Percentiles rank a stretch among this genome's conserved stretches.
Conservation (phyloP, 2,329 filamentous ascomycete genomes). For the Hysterium pulicare region DNA sequence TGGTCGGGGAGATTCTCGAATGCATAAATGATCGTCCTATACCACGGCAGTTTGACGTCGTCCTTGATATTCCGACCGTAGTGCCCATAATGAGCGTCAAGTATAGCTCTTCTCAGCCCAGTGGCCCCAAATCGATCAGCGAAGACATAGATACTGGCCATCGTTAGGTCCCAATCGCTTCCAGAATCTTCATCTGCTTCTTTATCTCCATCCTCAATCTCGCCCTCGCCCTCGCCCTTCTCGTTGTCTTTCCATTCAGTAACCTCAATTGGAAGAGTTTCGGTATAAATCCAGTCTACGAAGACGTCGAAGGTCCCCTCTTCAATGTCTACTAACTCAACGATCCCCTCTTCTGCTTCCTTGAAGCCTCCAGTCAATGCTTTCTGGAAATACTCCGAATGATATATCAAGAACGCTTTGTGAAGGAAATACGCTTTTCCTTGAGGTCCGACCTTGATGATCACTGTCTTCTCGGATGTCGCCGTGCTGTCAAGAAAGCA, state of each 20-base stretch:
- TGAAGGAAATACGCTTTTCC: conserved; percentile 9
- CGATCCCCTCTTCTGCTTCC: conserved; percentile 10
- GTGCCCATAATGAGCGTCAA: not conserved
- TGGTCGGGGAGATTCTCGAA: not conserved
- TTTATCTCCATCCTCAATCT: too few relatives aligned
- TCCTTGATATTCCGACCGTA: too few relatives aligned
- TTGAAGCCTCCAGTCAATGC: conserved; percentile 12
- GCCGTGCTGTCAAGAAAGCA: not conserved
- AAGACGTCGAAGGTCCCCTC: conserved; percentile 9
- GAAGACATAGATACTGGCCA: not conserved
- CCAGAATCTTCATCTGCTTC: not conserved
- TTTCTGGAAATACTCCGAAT: conserved; percentile 12
- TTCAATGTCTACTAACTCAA: conserved; percentile 8
- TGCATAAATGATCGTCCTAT: not conserved
- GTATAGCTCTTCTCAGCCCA: not conserved
- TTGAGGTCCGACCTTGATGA: conserved; percentile 8
- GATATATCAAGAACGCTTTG: conserved; percentile 7
- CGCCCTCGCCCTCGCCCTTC: too few relatives aligned
- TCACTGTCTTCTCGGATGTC: conserved; percentile 2
- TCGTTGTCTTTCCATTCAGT: not conserved
- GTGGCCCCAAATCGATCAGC: not conserved
- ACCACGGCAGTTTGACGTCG: not conserved
- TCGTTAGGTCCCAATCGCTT: not conserved
- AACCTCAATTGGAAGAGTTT: not conserved
- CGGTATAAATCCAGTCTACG: conserved; percentile 11